These are phyloP conservation scores for Acorus calamus DNA, from an alignment of 106 monocot genomes.

Conservation along the genomic window DNA sequence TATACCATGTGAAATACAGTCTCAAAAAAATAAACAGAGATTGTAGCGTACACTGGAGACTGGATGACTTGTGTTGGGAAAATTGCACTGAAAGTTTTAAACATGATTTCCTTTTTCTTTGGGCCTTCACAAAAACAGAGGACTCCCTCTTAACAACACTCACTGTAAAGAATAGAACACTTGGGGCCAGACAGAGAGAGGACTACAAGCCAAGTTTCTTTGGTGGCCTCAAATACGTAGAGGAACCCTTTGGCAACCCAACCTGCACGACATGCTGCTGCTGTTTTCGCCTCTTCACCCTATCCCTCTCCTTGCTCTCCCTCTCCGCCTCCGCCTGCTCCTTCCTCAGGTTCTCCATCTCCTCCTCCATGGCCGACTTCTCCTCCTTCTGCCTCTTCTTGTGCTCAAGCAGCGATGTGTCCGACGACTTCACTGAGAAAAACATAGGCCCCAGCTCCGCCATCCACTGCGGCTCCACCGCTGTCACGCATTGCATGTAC, in stretches of 20 bases:
- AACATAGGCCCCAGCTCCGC: constrained; percentile 97
- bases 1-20: too few species aligned
- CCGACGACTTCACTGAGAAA: constrained; percentile 84
- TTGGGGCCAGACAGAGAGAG: too few species aligned
- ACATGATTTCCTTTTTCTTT: too few species aligned
- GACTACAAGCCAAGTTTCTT: constrained; percentile 59
- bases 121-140: too few species aligned
- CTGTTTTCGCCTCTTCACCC: constrained; percentile 57
- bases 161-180: too few species aligned
- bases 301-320: constrained; percentile 33
- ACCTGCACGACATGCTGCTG: constrained; percentile 74
- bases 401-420: constrained; percentile 80
- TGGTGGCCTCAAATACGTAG: constrained; percentile 45
- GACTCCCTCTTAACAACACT: too few species aligned
- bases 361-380: constrained; percentile 89
- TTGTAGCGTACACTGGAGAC: too few species aligned
- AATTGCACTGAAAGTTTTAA: too few species aligned
- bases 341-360: constrained; percentile 81
- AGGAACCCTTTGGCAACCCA: constrained; percentile 34
- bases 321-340: constrained; percentile 53
- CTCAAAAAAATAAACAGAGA: too few species aligned
- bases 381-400: constrained; percentile 86
- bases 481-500: constrained; percentile 98
- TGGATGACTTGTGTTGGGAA: too few species aligned
- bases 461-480: constrained; percentile 92